Percentiles rank a stretch among this genome's conserved stretches.
Evolutionary conservation across 148 eudicot genomes (phyloP).

Genomic region (Mesembryanthemum crystallinum): DNA sequence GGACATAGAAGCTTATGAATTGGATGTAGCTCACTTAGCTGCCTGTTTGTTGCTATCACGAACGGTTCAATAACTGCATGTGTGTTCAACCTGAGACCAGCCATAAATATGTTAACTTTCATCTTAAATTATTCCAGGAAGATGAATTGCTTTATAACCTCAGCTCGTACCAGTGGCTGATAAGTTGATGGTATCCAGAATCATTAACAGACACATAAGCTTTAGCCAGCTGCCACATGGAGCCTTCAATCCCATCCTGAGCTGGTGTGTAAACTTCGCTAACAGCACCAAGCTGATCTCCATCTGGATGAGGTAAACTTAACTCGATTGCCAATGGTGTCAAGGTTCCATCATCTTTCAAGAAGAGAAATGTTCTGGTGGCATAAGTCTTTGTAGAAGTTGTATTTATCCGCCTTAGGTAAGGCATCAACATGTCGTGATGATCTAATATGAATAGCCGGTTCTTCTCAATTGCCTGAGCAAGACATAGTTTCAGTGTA

Average conservation of each 20-base stretch:
- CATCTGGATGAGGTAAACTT: conserved; percentile 57
- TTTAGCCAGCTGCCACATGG: conserved; percentile 76
- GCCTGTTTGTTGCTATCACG: conserved; percentile 76
- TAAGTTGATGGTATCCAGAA: conserved; percentile 77
- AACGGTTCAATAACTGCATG: conserved; percentile 85
- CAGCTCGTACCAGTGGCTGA: conserved; percentile 79
- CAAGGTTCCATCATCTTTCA: conserved; percentile 61
- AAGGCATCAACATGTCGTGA: conserved; percentile 69
- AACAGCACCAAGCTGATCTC: conserved; percentile 50
- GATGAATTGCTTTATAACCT: neutral
- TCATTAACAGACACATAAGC: conserved; percentile 82
- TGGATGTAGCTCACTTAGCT: conserved; percentile 78
- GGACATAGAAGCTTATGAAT: conserved; percentile 77
- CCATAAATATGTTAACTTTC: no score
- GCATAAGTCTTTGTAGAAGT: conserved; percentile 63
- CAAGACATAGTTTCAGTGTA: neutral
- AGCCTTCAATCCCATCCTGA: conserved; percentile 44
- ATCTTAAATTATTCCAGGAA: neutral
- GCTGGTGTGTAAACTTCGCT: conserved; percentile 54
- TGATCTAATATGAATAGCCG: conserved; percentile 66
- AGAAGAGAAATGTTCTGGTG: conserved; percentile 61
- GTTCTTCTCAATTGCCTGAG: conserved; percentile 49
- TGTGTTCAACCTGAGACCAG: conserved; percentile 56
- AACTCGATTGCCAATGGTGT: conserved; percentile 69
- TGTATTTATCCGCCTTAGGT: conserved; percentile 50